Percentiles rank a stretch among this genome's conserved stretches.
phyloP scores from a whole-genome alignment of 2,329 filamentous ascomycete species.

The Penicillium sp. region DNA sequence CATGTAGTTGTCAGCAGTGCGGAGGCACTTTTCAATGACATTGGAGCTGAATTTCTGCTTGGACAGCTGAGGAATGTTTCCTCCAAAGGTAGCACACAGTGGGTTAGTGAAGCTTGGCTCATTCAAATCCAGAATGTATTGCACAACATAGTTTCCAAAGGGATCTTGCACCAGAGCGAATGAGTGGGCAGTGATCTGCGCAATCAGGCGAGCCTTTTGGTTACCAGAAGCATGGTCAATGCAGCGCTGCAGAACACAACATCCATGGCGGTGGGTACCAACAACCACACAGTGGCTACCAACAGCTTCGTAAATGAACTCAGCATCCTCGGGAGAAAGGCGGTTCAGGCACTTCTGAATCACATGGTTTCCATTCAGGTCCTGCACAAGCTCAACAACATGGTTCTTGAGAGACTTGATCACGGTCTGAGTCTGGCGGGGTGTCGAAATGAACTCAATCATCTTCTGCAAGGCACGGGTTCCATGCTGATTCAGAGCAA shows the following conservation, averaged over 20 bases:
- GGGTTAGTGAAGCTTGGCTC: conserved; percentile 87
- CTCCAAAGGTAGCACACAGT: conserved; percentile 76
- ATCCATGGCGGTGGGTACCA: conserved; percentile 95
- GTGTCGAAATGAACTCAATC: conserved; percentile 93
- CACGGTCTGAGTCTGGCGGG: conserved; percentile 82
- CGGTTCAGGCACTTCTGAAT: conserved; percentile 99
- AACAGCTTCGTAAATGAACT: conserved; percentile 97
- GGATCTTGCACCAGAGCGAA: conserved; percentile 90
- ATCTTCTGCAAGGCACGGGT: conserved; percentile 98
- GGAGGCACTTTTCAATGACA: conserved; percentile 94
- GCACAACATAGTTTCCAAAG: conserved; percentile 97
- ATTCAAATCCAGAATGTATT: conserved; percentile 95
- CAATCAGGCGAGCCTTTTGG: conserved; percentile 85
- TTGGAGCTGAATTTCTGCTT: conserved; percentile 99
- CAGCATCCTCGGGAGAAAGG: conserved; percentile 76
- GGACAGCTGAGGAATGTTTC: conserved; percentile 70
- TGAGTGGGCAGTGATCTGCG: conserved; percentile 85
- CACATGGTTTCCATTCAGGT: conserved; percentile 97
- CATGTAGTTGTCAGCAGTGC: conserved; percentile 73
- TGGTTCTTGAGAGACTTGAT: conserved; percentile 78
- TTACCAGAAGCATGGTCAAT: conserved; percentile 92
- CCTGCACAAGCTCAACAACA: conserved; percentile 93
- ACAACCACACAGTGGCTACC: conserved; percentile 84
- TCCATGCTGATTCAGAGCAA: conserved; percentile 95
- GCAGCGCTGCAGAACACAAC: conserved; percentile 96